A percentile compares a stretch with the other conserved stretches of the same genome.
Evolutionary conservation across 805 yeast genomes (phyloP).

Genomic region (Metschnikowia rubicola): DNA sequence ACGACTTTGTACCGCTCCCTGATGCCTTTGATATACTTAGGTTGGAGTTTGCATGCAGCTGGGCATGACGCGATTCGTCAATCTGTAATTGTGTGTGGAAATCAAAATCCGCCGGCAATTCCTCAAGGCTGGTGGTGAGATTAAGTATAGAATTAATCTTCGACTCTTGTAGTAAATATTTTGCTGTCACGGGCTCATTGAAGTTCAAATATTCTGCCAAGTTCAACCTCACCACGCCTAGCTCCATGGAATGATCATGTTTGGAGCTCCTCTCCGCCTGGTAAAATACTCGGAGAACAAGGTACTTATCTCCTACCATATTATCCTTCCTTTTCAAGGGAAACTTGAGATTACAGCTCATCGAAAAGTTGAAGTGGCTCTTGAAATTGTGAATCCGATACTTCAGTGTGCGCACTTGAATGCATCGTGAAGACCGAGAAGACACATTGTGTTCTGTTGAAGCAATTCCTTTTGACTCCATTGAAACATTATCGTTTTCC

Average conservation of each 20-base stretch:
- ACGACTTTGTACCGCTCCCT: constrained; percentile 19
- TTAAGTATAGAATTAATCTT: constrained; percentile 79
- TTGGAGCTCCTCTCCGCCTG: constrained; percentile 25
- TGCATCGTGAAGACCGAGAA: constrained; percentile 19
- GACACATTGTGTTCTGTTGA: not conserved
- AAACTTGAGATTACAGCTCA: constrained; percentile 38
- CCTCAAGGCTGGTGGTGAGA: constrained; percentile 52
- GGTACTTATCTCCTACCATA: constrained; percentile 41
- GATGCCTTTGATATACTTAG: constrained; percentile 15
- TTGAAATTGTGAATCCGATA: constrained; percentile 38
- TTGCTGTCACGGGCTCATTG: constrained; percentile 48
- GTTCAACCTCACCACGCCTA: constrained; percentile 70
- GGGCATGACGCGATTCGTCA: constrained; percentile 22
- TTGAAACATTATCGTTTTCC: not conserved
- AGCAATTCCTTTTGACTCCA: not conserved
- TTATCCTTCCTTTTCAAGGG: constrained; percentile 38
- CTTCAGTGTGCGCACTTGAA: constrained; percentile 29
- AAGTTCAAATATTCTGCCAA: constrained; percentile 67
- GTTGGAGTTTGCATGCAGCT: constrained; percentile 2
- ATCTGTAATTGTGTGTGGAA: constrained; percentile 42
- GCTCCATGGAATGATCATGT: constrained; percentile 29
- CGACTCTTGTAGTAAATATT: constrained; percentile 71
- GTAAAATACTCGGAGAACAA: constrained; percentile 37
- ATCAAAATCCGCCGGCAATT: constrained; percentile 35
- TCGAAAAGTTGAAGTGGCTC: constrained; percentile 34